These are phyloP conservation scores for Tympanopsis confertula DNA, from an alignment of 2,329 filamentous ascomycete species.

Conservation along the genomic window DNA sequence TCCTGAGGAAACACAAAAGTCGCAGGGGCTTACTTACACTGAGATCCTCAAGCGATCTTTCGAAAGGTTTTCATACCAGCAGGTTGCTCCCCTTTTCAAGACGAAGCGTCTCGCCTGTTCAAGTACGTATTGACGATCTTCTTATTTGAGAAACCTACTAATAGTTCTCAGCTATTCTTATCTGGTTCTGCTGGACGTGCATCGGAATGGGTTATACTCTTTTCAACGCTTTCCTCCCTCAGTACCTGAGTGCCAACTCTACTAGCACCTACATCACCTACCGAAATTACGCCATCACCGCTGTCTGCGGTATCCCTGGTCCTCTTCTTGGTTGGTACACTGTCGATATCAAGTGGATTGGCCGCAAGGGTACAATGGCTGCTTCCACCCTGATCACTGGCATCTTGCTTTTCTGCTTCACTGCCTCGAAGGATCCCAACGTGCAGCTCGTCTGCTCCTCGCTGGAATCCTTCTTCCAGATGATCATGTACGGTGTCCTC, in stretches of 20 bases:
- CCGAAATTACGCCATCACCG: constrained; percentile 13
- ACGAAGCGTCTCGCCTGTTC: constrained; percentile 9
- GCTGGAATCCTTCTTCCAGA: constrained; percentile 18
- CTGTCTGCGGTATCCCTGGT: constrained; percentile 23
- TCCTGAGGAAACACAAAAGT: constrained; percentile 9
- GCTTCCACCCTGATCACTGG: constrained; percentile 28
- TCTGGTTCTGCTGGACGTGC: constrained; percentile 28
- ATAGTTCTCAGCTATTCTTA: too few species aligned
- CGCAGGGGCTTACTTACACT: not conserved
- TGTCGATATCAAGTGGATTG: constrained; percentile 24
- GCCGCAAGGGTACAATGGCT: constrained; percentile 30
- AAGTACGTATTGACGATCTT: too few species aligned
- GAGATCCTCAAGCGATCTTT: not conserved
- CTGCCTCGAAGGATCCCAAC: constrained; percentile 22
- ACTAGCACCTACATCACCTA: constrained; percentile 22
- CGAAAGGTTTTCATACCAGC: constrained; percentile 2
- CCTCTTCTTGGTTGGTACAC: constrained; percentile 25
- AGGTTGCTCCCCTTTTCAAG: constrained; percentile 15
- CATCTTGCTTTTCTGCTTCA: constrained; percentile 32
- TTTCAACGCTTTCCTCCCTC: constrained; percentile 32
- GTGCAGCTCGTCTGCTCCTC: constrained; percentile 17
- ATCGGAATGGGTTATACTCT: constrained; percentile 32
- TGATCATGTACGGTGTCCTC: constrained; percentile 24
- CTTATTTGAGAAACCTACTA: too few species aligned
- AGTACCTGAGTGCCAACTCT: constrained; percentile 18